Base-by-base conservation (phyloP, 352 stramenopile genomes). In the Globisporangium megalacanthum region DNA sequence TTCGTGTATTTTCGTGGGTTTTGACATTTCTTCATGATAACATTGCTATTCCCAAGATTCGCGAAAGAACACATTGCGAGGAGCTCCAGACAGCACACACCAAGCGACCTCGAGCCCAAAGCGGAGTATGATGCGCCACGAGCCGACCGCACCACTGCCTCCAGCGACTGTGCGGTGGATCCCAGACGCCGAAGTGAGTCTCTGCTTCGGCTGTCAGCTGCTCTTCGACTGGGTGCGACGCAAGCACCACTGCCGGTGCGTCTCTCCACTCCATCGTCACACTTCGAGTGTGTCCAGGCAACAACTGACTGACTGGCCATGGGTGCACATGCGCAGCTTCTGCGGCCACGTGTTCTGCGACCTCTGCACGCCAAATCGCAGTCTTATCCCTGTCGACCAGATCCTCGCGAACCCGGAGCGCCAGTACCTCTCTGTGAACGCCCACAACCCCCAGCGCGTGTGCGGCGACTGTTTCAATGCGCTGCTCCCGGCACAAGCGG, bases 161-260 rank as follows among this genome's bases (percentile, higher is more conserved):
- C 75, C 75, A 13, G 80, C 65, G 54, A 94, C 84, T 2, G 83
- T 94, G 62, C 84, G 84, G 56, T 95, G 85, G 85, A 85, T 92
- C 55, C 70, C 76, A 19, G 85, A 95, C 54, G 81, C 73, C 20
- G 85, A 93, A 59, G 83, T 88, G 58, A 89, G 69, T 39, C 66
- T 92, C 36, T 95, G 85, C 70, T 73, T 73, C 42, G 70, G 77
- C 54, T 95, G 85, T 47, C 76, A 89, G 41, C 72, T 93, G 52
- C 71, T 92, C 54, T 95, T 95, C 64, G 85, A 95, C 69, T 95
- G 85, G 85, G 75, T 92, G 62, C 86, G 86, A 7, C 85, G 85
- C 59, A 92, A 94, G 54, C 90, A 97, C 64, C 87, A 97, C 69
- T 97, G 90, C 72, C 75, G 89, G 72, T 81, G 64, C 25, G 37